Percentiles rank a stretch among this genome's conserved stretches.
phyloP scores from a whole-genome alignment of 2,329 filamentous ascomycete genomes.

The Bretziella fagacearum region DNA sequence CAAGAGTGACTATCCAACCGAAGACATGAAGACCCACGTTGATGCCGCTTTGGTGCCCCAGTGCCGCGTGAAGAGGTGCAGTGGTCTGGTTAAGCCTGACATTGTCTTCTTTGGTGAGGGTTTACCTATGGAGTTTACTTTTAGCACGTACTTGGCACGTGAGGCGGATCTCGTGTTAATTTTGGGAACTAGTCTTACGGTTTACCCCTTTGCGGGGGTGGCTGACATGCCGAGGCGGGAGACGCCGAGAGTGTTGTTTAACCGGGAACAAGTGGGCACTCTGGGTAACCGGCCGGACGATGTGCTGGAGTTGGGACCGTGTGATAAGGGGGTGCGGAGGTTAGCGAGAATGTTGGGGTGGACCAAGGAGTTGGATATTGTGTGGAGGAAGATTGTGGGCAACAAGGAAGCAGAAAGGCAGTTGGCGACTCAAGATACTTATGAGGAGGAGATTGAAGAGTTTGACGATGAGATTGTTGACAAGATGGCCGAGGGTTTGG shows the following conservation, averaged over 20 bases:
- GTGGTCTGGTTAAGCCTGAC: conserved; percentile 76
- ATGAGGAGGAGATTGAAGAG: conserved; percentile 20
- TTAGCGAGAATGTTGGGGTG: conserved; percentile 71
- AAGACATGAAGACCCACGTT: conserved; percentile 56
- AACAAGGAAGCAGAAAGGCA: conserved; percentile 38
- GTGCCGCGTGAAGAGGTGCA: conserved; percentile 46
- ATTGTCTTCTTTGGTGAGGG: conserved; percentile 87
- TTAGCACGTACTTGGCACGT: conserved; percentile 28
- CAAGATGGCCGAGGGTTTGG: conserved; percentile 24
- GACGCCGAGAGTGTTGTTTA: conserved; percentile 69
- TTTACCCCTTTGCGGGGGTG: conserved; percentile 77
- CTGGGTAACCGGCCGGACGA: conserved; percentile 67
- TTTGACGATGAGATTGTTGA: conserved; percentile 29
- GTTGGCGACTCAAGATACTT: conserved; percentile 21
- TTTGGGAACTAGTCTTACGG: conserved; percentile 73
- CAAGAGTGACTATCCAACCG: conserved; percentile 50
- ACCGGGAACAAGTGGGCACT: conserved; percentile 65
- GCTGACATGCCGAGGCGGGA: conserved; percentile 45
- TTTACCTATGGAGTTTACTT: conserved; percentile 27
- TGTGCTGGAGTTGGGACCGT: conserved; percentile 66
- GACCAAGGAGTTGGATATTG: conserved; percentile 60
- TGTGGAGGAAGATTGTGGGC: conserved; percentile 56
- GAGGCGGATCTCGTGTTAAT: conserved; percentile 65
- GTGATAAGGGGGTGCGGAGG: conserved; percentile 63
- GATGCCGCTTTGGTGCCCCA: conserved; percentile 49